These are phyloP conservation scores for Nicotiana sylvestris DNA, from an alignment of 257 asterid species.

Conservation along the genomic window DNA sequence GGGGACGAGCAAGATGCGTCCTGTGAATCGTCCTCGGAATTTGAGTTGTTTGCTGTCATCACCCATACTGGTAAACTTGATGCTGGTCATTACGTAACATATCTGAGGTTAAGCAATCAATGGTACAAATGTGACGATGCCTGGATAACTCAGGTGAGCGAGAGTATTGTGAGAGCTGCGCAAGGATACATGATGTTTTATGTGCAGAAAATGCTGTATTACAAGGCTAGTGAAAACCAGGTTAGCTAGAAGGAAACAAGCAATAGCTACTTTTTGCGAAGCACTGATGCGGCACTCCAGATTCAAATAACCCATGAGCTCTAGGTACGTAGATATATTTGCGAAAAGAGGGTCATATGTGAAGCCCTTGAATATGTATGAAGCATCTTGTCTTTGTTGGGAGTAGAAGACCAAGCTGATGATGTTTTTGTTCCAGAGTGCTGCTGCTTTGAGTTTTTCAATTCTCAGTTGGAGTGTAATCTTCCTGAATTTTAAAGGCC, in stretches of 20 bases:
- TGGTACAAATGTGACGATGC: conserved; percentile 96
- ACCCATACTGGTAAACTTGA: conserved; percentile 80
- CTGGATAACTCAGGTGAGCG: conserved; percentile 74
- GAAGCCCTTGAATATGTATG: too few species aligned
- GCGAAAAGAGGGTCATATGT: too few species aligned
- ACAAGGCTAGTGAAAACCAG: conserved; percentile 52
- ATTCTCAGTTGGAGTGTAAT: conserved; percentile 4
- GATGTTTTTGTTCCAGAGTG: not conserved
- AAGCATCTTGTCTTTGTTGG: not conserved
- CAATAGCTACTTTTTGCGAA: not conserved
- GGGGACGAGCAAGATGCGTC: conserved; percentile 45
- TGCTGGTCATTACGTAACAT: conserved; percentile 82
- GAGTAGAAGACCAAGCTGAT: not conserved
- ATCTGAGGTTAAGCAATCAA: conserved; percentile 60
- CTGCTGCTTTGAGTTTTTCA: not conserved
- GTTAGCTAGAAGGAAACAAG: conserved; percentile 24
- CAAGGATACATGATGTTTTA: conserved; percentile 92
- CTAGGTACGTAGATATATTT: not conserved
- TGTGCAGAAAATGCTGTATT: conserved; percentile 81
- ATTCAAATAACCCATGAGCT: not conserved
- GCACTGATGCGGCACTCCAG: not conserved
- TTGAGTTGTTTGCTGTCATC: conserved; percentile 86
- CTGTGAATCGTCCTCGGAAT: conserved; percentile 56
- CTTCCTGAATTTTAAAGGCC: conserved; percentile 6
- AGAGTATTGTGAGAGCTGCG: conserved; percentile 66